phyloP scores from a whole-genome alignment of 2,329 filamentous ascomycete species.

The Berkeleyomyces rouxiae region DNA sequence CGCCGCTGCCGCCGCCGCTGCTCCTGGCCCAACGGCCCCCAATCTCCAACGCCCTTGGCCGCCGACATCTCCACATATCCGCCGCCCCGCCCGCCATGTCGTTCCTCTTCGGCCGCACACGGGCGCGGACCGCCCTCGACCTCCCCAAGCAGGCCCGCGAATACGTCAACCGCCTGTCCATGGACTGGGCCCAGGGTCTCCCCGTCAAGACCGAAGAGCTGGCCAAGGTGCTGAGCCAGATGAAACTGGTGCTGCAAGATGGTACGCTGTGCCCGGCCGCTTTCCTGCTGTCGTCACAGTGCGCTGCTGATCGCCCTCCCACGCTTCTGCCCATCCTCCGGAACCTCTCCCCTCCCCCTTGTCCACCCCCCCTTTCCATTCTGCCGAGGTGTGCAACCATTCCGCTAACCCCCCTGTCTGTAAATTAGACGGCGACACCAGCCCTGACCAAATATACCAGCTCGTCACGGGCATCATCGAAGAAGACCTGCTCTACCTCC shows the following conservation, averaged over 20 bases:
- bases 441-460: conserved; percentile 73
- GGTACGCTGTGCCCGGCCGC: conserved; percentile 34
- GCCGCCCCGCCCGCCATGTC: conserved; percentile 25
- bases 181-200: conserved; percentile 14
- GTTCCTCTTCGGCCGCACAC: conserved; percentile 38
- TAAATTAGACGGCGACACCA: conserved; percentile 61
- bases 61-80: neutral
- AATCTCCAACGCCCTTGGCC: neutral
- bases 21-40: too few species aligned
- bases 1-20: too few species aligned
- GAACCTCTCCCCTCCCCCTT: neutral
- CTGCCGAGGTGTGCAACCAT: neutral
- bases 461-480: conserved; percentile 72
- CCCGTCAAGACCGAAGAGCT: conserved; percentile 60
- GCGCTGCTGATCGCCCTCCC: neutral
- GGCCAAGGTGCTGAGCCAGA: conserved; percentile 68
- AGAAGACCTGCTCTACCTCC: conserved; percentile 72
- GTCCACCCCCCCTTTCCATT: neutral
- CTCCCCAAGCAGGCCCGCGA: conserved; percentile 34
- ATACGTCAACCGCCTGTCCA: conserved; percentile 15
- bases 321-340: neutral
- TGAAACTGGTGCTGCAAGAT: conserved; percentile 87
- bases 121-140: conserved; percentile 35
- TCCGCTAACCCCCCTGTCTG: conserved; percentile 10
- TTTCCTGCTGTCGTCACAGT: neutral